Evolutionary conservation across 352 stramenopile genomes (phyloP), one percentile per base, ranked within the genome.

Genomic region (Chrysophaeum taylorii): DNA sequence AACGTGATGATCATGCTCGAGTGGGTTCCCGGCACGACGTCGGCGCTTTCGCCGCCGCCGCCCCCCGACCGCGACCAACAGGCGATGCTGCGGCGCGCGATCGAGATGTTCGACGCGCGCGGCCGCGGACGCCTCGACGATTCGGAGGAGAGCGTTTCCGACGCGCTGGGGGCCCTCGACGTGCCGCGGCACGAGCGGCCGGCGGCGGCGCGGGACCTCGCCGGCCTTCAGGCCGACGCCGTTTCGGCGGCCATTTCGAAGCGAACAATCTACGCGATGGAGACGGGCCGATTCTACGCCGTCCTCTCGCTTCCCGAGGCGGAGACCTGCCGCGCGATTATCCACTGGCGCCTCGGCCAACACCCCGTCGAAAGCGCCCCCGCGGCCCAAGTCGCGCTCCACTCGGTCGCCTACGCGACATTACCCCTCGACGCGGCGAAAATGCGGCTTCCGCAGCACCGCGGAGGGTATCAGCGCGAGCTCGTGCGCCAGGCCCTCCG

Each of bases 221-320:
- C 37, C 16, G 23, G 4, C 23, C 31, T 21, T 31, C 42, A 18
- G 36, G 70, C 71, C 53, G 64, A 60, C 43, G 70, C 41, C 7
- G 9, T 18, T 86, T 78, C 18, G 88, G 86, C 74, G 84, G 86
- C 23, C 81, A 89, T 91, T 0, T 82, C 79, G 37, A 81, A 83
- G 70, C 81, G 85, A 66, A 77, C 88, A 4, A 88, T 87, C 73
- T 85, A 90, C 70, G 80, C 87, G 79, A 78, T 91, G 36, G 81
- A 93, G 74, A 80, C 81, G 69, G 85, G 85, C n/a, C 82, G 87
- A 29, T 97, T 90, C 74, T 88, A 98, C 60, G 92, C 96, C 39
- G 93, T 89, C 0, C 78, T 99, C 45, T 98, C 92, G 15, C 83
- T 99, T 50, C 90, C 91, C 16, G 95, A 99, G 78, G 95, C 93